Evolutionary conservation across 306 rosid genomes (phyloP), one percentile per base, ranked within the genome.

Genomic region (Castanea sativa): DNA sequence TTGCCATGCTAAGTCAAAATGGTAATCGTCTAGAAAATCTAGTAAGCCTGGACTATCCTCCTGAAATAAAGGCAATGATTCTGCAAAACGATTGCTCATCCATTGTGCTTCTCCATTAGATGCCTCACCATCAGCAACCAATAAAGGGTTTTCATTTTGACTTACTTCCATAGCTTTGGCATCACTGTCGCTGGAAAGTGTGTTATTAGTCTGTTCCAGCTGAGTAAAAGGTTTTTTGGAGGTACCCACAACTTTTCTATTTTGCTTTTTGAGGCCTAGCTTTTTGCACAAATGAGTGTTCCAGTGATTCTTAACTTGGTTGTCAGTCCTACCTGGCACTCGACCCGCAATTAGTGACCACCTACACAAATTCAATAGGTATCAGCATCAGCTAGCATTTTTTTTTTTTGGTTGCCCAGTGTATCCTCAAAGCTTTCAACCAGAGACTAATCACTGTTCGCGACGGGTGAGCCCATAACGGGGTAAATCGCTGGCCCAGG

Each of bases 301-400:
- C 87, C 87, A 84, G 72, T 84, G 74, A 61, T 84, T 76, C 82
- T 77, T 84, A 0, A 84, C 76, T 57, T 80, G 82, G 30, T 76
- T 84, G 70, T 80, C 87, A 19, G 85, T 84, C 73, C 87, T 78
- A 32, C 87, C 87, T 7, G 87, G 87, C 15, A 84, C 71, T 23
- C 87, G 41, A 1, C 82, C 85, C 9, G 87, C 82, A 55, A 80
- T 84, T 38, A 84, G 59, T 5, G 87, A 65, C 87, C 87, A 84
- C 79, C 87, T 84, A 21, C 52, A 53, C 33, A n/a, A 18, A 55
- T n/a, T n/a, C 5, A 21, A 18, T 65, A 49, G 5, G 15, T 3
- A 2, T 49, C 32, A 7, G 64, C 38, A 70, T 53, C 15, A 38
- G 27, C n/a, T 23, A 59, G 55, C 38, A 70, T 53, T 21, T 59